phyloP scores from a whole-genome alignment of 345 rosid genomes.

The Lenwebbia sp. region DNA sequence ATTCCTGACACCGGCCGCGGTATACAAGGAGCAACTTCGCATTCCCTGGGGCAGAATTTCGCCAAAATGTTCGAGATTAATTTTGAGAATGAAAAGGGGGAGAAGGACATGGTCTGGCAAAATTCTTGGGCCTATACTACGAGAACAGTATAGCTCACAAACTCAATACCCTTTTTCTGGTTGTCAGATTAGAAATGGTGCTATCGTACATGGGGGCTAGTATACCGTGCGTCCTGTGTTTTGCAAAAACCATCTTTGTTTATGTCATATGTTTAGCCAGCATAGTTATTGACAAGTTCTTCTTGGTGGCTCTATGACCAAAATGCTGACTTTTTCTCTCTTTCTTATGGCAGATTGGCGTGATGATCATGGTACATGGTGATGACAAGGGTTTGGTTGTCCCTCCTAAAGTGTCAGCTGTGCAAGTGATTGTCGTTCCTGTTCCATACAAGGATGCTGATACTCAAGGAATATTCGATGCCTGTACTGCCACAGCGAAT shows the following conservation, averaged over 20 bases:
- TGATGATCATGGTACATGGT: conserved; percentile 98
- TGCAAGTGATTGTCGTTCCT: conserved; percentile 81
- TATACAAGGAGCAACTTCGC: conserved; percentile 98
- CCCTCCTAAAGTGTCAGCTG: conserved; percentile 87
- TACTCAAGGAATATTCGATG: conserved; percentile 75
- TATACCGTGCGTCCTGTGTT: not conserved
- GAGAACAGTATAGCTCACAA: conserved; percentile 36
- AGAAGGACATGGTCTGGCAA: conserved; percentile 93
- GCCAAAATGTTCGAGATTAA: conserved; percentile 94
- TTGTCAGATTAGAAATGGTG: not conserved
- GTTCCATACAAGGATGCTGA: conserved; percentile 95
- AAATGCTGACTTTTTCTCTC: not conserved
- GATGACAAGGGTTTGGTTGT: conserved; percentile 78
- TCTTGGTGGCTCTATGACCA: not conserved
- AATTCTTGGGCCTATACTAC: conserved; percentile 99
- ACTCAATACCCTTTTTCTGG: not conserved
- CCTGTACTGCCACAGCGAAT: conserved; percentile 66
- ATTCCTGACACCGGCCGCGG: conserved; percentile 97
- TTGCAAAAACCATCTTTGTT: not conserved
- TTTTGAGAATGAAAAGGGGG: conserved; percentile 90
- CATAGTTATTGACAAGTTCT: not conserved
- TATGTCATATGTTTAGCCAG: not conserved
- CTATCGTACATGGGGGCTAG: not conserved
- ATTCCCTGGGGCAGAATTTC: conserved; percentile 92
- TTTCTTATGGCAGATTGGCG: conserved; percentile 55